Evolutionary conservation across 2,329 filamentous ascomycete genomes (phyloP), one percentile per base, ranked within the genome.

Genomic region (Paecilomyces niveus): DNA sequence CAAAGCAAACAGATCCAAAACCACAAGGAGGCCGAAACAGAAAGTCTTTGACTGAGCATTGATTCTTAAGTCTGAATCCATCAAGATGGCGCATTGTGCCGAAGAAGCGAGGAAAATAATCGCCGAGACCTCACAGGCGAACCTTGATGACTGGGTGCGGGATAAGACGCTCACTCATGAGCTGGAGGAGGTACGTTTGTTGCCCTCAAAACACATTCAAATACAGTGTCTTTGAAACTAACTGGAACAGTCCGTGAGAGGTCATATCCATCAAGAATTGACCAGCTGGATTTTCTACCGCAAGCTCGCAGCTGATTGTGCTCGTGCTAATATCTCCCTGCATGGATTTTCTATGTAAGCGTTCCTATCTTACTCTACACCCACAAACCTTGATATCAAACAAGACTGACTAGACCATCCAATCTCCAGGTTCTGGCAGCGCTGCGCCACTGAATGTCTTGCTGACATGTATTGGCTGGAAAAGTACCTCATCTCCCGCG

Each of bases 201-300:
- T 8, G 18, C n/a, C 24, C n/a, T 9, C 15, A 5, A n/a, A 7
- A 5, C 26, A 22, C 26, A 18, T 4, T n/a, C 21, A 13, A 6
- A 29, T 29, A 29, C 26, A 3, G 26, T 29, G 7, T 4, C 9
- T 55, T 10, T 8, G 11, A 5, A 6, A 22, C 18, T 9, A 4
- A 29, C 2, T 3, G 10, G 21, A 26, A 3, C 15, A 67, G 65
- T 65, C 64, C 18, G 50, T 67, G 21, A 55, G 65, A 58, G 65
- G 64, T 13, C 65, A 67, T 52, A 65, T 67, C 29, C 63, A 64
- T 31, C 50, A 65, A 35, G 55, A 65, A 54, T 59, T 64, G 45
- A 61, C 55, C 22, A 62, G 58, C 51, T 67, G 65, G 65, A 53
- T 67, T 15, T 64, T 67, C 59, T 67, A 57, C 54, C 63, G 65